Conservation (phyloP, 768 basidiomycete species). For the Boletus rubescentipes region DNA sequence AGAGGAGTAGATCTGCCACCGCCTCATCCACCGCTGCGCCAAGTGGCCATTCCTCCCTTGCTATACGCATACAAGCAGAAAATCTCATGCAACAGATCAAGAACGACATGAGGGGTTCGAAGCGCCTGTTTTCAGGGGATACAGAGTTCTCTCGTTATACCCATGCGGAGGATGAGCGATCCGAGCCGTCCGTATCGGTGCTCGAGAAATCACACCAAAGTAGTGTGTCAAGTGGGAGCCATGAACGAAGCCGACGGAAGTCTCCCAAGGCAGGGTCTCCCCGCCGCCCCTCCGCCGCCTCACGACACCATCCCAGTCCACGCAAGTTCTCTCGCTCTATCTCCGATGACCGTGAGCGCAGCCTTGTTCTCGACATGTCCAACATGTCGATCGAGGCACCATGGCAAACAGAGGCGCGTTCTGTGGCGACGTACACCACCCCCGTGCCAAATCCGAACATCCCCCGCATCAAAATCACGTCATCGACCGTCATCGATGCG, state of each 20-base stretch:
- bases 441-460: constrained; percentile 11
- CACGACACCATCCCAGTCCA: constrained; percentile 43
- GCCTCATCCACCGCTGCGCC: constrained; percentile 32
- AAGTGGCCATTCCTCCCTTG: constrained; percentile 56
- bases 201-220: constrained; percentile 25
- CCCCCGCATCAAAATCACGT: constrained; percentile 30
- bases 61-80: constrained; percentile 74
- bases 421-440: constrained; percentile 10
- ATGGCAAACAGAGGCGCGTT: constrained; percentile 27
- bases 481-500: constrained; percentile 28
- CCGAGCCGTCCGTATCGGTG: constrained; percentile 13
- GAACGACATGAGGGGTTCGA: constrained; percentile 65
- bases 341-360: constrained; percentile 42
- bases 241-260: constrained; percentile 27
- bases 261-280: constrained; percentile 26
- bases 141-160: constrained; percentile 51
- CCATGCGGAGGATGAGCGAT: constrained; percentile 15
- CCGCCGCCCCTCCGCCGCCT: constrained; percentile 36
- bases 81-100: constrained; percentile 85
- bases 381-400: constrained; percentile 45
- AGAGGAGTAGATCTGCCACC: constrained; percentile 24
- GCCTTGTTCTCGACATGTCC: constrained; percentile 41
- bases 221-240: constrained; percentile 29
- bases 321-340: constrained; percentile 41
- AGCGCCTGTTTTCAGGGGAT: constrained; percentile 69